These are phyloP conservation scores for Terfezia claveryi DNA, from an alignment of 495 filamentous ascomycete genomes.

Conservation along the genomic window DNA sequence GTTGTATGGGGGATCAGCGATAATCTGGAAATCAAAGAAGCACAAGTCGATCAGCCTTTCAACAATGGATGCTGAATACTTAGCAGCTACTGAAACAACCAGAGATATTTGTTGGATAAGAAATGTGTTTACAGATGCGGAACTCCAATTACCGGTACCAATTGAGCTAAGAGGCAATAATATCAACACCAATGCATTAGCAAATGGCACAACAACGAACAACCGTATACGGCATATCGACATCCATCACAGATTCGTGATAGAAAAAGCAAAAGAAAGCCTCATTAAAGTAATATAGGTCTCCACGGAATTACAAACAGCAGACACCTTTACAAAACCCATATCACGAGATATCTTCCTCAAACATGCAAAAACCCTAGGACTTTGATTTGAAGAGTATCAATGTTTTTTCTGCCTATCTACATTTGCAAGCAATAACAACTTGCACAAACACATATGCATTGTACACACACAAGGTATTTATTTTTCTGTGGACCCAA, in stretches of 20 bases:
- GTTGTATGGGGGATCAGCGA: background rate
- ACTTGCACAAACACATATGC: background rate
- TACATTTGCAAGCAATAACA: background rate
- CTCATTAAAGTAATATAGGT: background rate
- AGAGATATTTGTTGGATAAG: background rate
- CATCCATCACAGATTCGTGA: background rate
- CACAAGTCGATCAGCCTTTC: background rate
- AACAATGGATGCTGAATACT: constrained; percentile 2
- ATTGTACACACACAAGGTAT: background rate
- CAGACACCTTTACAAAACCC: background rate
- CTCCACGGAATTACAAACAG: background rate
- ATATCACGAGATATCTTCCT: background rate
- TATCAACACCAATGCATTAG: background rate
- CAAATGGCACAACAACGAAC: background rate
- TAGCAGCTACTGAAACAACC: background rate
- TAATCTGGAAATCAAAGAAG: background rate
- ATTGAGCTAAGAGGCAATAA: background rate
- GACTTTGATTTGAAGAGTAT: background rate
- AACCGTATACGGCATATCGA: background rate
- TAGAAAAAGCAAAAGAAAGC: background rate
- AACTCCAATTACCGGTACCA: background rate
- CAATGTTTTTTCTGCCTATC: background rate
- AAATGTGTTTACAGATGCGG: background rate
- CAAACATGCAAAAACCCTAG: background rate
- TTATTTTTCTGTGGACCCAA: background rate